A percentile compares a stretch with the other conserved stretches of the same genome.
Conservation (phyloP, 768 basidiomycete species). For the Lyophyllum semitale region DNA sequence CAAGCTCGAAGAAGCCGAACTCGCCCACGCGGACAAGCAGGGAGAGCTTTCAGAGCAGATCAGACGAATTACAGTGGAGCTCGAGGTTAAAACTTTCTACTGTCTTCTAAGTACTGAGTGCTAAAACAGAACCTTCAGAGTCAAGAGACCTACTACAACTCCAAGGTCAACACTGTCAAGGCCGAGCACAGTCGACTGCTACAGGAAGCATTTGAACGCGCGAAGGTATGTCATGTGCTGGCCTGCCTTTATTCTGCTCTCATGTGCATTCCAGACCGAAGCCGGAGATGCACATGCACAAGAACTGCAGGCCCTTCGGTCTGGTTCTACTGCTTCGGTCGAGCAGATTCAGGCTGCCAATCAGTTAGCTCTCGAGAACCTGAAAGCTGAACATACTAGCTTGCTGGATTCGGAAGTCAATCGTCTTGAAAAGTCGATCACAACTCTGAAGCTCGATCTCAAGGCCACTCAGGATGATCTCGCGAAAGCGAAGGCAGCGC, state of each 20-base stretch:
- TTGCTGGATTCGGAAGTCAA: constrained; percentile 57
- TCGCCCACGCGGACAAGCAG: constrained; percentile 48
- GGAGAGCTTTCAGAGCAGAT: constrained; percentile 58
- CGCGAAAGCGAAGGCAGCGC: constrained; percentile 65
- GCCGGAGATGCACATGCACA: constrained; percentile 68
- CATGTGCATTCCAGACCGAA: constrained; percentile 49
- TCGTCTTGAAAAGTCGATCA: constrained; percentile 63
- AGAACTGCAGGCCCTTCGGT: constrained; percentile 73
- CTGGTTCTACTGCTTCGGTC: constrained; percentile 63
- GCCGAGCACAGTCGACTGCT: constrained; percentile 63
- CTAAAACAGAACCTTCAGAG: constrained; percentile 40
- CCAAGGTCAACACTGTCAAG: constrained; percentile 66
- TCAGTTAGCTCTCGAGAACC: constrained; percentile 55
- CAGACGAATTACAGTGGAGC: constrained; percentile 54
- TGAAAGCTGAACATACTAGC: constrained; percentile 67
- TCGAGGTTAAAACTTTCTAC: constrained; percentile 54
- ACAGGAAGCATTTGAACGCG: constrained; percentile 72
- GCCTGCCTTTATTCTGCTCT: constrained; percentile 2
- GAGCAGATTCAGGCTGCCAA: constrained; percentile 71
- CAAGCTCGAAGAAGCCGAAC: constrained; percentile 55
- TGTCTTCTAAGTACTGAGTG: neutral
- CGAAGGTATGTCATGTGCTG: constrained; percentile 55
- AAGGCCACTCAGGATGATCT: constrained; percentile 88
- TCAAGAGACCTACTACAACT: constrained; percentile 69
- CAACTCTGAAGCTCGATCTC: constrained; percentile 65